Conservation (phyloP, 768 basidiomycete species). For the Dentipellis fragilis region DNA sequence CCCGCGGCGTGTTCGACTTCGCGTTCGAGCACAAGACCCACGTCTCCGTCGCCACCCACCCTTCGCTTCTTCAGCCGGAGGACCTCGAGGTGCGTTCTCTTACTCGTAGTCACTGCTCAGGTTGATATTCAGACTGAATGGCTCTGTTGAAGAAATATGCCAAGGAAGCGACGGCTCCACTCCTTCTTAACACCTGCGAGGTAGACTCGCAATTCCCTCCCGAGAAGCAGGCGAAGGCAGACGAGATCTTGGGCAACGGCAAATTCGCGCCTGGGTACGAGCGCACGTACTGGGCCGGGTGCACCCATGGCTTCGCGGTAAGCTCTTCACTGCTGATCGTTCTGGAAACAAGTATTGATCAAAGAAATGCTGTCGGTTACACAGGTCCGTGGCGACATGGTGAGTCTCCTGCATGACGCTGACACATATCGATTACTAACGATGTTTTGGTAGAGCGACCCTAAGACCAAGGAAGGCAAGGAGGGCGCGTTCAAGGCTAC, state of each 20-base stretch:
- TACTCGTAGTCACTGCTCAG: background rate
- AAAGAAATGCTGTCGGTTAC: background rate
- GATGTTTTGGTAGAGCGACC: background rate
- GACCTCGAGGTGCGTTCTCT: conserved; percentile 25
- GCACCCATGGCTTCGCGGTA: conserved; percentile 31
- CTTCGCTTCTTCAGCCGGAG: conserved; percentile 30
- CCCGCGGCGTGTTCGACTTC: conserved; percentile 21
- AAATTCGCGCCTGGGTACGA: conserved; percentile 26
- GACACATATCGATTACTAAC: background rate
- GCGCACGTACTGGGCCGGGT: conserved; percentile 26
- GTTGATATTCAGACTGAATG: background rate
- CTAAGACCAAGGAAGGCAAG: conserved; percentile 23
- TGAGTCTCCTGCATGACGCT: conserved; percentile 15
- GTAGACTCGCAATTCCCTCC: conserved; percentile 23
- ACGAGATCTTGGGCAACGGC: conserved; percentile 18
- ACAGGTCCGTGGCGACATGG: conserved; percentile 21
- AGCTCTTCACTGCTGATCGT: background rate
- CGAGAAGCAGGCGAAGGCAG: conserved; percentile 23
- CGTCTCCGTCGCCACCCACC: conserved; percentile 36
- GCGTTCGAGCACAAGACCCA: conserved; percentile 30
- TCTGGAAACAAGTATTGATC: background rate
- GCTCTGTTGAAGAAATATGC: conserved; percentile 20
- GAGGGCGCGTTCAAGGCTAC: conserved; percentile 29
- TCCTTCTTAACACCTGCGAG: conserved; percentile 33
- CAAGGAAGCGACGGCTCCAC: conserved; percentile 25